These are phyloP conservation scores for Zygnema circumcarinatum DNA, from an alignment of 139 green algal species.

Conservation along the genomic window DNA sequence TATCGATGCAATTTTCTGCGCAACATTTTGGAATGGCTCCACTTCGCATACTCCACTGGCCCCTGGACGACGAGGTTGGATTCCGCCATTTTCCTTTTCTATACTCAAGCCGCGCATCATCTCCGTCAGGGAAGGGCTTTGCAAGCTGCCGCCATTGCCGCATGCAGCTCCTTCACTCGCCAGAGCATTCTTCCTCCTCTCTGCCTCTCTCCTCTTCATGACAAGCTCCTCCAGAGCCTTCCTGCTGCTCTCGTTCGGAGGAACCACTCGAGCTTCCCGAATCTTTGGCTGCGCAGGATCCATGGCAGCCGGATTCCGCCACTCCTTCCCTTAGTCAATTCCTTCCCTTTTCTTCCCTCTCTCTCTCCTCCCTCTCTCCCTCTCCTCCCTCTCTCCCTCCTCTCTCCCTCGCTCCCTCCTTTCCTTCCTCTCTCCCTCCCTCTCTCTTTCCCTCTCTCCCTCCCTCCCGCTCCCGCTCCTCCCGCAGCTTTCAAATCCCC, in stretches of 20 bases:
- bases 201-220: neutral
- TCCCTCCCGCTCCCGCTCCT: too few species aligned
- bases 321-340: too few species aligned
- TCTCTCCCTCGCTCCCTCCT: too few species aligned
- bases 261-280: neutral
- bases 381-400: too few species aligned
- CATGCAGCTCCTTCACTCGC: neutral
- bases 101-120: neutral
- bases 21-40: neutral
- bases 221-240: neutral
- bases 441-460: too few species aligned
- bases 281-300: neutral
- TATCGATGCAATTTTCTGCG: neutral
- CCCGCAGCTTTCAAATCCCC: too few species aligned
- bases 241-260: neutral
- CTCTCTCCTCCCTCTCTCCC: too few species aligned
- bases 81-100: neutral
- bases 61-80: neutral
- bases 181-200: neutral
- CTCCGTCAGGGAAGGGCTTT: neutral
- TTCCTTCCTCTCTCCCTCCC: too few species aligned
- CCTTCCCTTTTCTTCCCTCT: too few species aligned
- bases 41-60: neutral
- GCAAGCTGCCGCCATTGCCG: too few species aligned
- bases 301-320: too few species aligned